A percentile compares a stretch with the other conserved stretches of the same genome.
Evolutionary conservation across 164 flowering plant genomes (phyloP).

Genomic region (Piper betle): DNA sequence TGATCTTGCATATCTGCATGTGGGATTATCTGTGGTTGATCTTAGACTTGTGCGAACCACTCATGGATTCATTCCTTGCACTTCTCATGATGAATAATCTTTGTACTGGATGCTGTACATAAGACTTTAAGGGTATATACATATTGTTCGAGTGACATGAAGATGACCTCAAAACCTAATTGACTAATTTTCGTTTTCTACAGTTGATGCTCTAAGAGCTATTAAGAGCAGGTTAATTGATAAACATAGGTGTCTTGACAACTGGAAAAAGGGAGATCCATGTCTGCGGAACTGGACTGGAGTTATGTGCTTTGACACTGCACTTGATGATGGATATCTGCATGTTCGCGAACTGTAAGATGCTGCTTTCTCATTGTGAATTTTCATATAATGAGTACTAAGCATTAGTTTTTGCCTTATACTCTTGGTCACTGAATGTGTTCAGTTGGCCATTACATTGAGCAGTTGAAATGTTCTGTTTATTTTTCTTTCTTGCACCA

Average conservation of each 20-base stretch:
- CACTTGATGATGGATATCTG: slow-evolving; percentile 38
- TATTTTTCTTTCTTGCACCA: no score
- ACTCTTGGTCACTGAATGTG: neutral
- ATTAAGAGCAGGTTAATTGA: slow-evolving; percentile 36
- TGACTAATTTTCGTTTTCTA: slow-evolving; percentile 1
- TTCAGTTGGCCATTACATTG: no score
- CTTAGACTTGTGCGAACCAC: no score
- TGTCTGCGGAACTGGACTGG: slow-evolving; percentile 76
- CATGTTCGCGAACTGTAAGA: slow-evolving; percentile 61
- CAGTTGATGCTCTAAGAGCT: slow-evolving; percentile 50
- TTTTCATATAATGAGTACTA: neutral
- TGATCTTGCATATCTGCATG: no score
- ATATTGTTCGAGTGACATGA: neutral
- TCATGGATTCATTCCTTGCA: no score
- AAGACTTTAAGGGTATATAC: no score
- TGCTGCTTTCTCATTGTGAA: neutral
- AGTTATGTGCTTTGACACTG: slow-evolving; percentile 32
- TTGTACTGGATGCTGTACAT: neutral
- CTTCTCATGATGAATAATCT: no score
- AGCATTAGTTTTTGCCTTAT: no score
- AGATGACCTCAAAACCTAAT: neutral
- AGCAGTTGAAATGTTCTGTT: neutral
- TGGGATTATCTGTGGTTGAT: no score
- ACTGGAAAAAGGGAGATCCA: slow-evolving; percentile 68
- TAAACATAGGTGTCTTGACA: slow-evolving; percentile 31